Evolutionary conservation across 2,329 filamentous ascomycete species (phyloP), one percentile per base, ranked within the genome.

Genomic region (Mollisia scopiformis): DNA sequence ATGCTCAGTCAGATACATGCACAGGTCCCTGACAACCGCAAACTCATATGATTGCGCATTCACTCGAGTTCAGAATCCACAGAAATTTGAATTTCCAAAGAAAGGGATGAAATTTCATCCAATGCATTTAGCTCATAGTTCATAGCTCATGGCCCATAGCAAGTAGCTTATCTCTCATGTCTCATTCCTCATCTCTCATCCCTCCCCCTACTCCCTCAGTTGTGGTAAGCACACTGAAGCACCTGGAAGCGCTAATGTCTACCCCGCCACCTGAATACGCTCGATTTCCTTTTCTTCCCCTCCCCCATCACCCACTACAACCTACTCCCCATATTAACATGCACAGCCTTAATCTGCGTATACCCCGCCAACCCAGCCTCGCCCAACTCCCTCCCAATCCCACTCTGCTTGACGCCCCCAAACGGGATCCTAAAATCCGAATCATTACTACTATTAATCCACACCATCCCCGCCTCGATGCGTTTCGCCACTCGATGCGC

Each of bases 361-460:
- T 77, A 82, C 1, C 73, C 78, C 30, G 78, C 76, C 11, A 80
- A 64, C 0, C 77, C 78, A 0, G 76, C 77, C 68, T 80, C 78
- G 2, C 78, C 78, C 7, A 80, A 62, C 63, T 85, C 79, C 21
- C 82, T 71, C 0, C 83, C 83, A 70, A 85, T 84, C 3, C 84
- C 84, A 70, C 79, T 82, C 75, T 85, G 81, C 75, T 88, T 88
- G 6, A 86, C 82, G 80, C 83, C 49, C 19, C 83, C 83, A 68
- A 86, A 86, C 0, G 83, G 83, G 58, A 86, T 74, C 8, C 78
- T 68, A 53, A 67, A 74, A 60, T 76, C 73, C n/a, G 66, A 70
- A 59, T 75, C 73, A 58, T 85, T 65, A 61, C 72, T 74, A 27
- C 71, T 74, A 63, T 79, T 79, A 64, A 79, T 75, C 77, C 77